These are phyloP conservation scores for Theileria equi DNA, from an alignment of 169 alveolate genomes.

Conservation along the genomic window DNA sequence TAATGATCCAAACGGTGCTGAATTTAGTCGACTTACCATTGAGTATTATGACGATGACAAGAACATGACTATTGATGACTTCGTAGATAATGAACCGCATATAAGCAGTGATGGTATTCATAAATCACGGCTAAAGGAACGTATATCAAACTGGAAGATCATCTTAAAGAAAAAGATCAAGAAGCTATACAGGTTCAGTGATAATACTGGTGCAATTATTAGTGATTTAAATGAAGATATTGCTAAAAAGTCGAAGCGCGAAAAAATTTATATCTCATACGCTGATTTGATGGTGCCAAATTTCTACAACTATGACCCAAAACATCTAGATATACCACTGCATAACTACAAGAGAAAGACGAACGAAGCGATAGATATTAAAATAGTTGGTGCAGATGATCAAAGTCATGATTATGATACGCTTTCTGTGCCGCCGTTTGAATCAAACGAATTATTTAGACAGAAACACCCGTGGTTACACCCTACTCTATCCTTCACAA, in stretches of 20 bases:
- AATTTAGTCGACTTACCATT: not conserved
- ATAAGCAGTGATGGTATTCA: not conserved
- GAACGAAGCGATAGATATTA: not conserved
- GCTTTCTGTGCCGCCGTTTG: not conserved
- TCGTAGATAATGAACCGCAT: not conserved
- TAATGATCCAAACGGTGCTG: not conserved
- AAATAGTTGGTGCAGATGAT: not conserved
- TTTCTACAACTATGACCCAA: conserved; percentile 41
- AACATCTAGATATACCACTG: conserved; percentile 39
- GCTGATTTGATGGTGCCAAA: conserved; percentile 59
- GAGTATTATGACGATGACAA: conserved; percentile 8
- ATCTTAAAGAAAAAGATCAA: not conserved
- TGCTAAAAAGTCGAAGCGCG: not conserved
- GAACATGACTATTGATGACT: not conserved
- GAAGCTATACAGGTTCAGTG: not conserved
- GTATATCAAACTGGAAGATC: not conserved
- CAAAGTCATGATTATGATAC: no score
- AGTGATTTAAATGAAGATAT: not conserved
- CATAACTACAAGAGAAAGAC: conserved; percentile 7
- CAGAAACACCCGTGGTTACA: conserved; percentile 51
- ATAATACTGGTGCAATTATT: not conserved
- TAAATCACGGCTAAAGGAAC: not conserved
- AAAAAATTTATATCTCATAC: conserved; percentile 44
- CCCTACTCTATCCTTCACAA: conserved; percentile 58
- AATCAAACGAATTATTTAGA: conserved; percentile 35